Evolutionary conservation across 495 filamentous ascomycete species (phyloP), one percentile per base, ranked within the genome.

Genomic region (Hypoxylon fragiforme): DNA sequence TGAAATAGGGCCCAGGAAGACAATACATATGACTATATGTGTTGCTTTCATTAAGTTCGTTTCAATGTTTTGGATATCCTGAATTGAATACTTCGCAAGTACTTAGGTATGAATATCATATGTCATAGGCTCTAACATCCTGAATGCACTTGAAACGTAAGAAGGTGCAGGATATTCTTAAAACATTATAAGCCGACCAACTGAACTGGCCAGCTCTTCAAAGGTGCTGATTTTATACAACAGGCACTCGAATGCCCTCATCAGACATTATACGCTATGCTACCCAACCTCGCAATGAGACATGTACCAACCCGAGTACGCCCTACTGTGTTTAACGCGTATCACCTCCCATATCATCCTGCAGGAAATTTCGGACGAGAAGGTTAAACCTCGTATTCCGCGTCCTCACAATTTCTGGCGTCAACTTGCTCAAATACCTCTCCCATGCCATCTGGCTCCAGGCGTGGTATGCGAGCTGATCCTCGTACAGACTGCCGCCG

Each of bases 381-480:
- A 78, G 60, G 44, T 78, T 78, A 41, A 77, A 78, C 20, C 74
- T 63, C 47, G 76, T 78, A 36, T 74, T 66, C 18, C 51, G 54
- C 15, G 37, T 64, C 44, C 64, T 65, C 8, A 77, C 65, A 2
- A 60, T 41, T 36, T 68, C 64, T 0, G 72, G 71, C 0, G 68
- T 76, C 39, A 78, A 44, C 37, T 61, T 51, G 45, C 66, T 69
- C 31, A 78, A 61, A 52, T 76, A 67, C 12, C 65, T 56, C 22
- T 75, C 67, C 67, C 67, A 74, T 0, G 76, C 68, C 62, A 74
- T 70, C 62, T 78, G 74, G 30, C 70, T 73, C 76, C 76, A 78
- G 9, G 70, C 65, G 48, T 78, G 76, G 42, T 73, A 76, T 12
- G 72, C 73, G 16, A 76, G 61, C 57, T 78, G 76, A 34, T 74